Evolutionary conservation across 345 rosid species (phyloP).

Genomic region (Sisymbrium irio): DNA sequence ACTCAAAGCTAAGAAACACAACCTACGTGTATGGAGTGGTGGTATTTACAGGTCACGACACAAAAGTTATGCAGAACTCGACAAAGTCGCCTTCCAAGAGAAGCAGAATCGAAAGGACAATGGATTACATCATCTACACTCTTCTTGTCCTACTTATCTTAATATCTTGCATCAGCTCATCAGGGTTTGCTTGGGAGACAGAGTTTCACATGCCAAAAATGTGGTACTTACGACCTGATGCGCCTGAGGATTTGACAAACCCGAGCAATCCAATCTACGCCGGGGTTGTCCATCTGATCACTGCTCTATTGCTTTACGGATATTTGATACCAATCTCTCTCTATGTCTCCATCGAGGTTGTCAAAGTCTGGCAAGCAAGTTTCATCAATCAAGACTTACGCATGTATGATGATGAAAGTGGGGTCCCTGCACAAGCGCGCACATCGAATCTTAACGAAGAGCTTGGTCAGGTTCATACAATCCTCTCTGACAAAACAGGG

Average conservation of each 20-base stretch:
- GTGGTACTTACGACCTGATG: conserved; percentile 70
- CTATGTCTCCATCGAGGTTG: conserved; percentile 94
- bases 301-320: conserved; percentile 97
- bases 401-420: conserved; percentile 90
- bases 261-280: conserved; percentile 58
- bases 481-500: conserved; percentile 98
- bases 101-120: conserved; percentile 76
- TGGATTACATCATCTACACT: conserved; percentile 89
- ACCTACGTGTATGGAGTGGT: conserved; percentile 74
- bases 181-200: conserved; percentile 83
- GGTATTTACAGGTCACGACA: conserved; percentile 85
- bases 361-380: conserved; percentile 92
- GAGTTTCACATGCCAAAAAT: conserved; percentile 72
- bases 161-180: conserved; percentile 74
- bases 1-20: conserved; percentile 94
- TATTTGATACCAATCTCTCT: conserved; percentile 95
- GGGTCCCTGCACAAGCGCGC: conserved; percentile 79
- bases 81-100: conserved; percentile 89
- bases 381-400: conserved; percentile 83
- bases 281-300: conserved; percentile 76
- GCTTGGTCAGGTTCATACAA: conserved; percentile 95
- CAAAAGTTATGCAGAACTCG: conserved; percentile 93
- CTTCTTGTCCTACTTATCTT: conserved; percentile 68
- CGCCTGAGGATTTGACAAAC: conserved; percentile 52
- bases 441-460: conserved; percentile 98